Evolutionary conservation across 176 grass and related monocot species (phyloP).

Genomic region (Bonia amplexicaulis): DNA sequence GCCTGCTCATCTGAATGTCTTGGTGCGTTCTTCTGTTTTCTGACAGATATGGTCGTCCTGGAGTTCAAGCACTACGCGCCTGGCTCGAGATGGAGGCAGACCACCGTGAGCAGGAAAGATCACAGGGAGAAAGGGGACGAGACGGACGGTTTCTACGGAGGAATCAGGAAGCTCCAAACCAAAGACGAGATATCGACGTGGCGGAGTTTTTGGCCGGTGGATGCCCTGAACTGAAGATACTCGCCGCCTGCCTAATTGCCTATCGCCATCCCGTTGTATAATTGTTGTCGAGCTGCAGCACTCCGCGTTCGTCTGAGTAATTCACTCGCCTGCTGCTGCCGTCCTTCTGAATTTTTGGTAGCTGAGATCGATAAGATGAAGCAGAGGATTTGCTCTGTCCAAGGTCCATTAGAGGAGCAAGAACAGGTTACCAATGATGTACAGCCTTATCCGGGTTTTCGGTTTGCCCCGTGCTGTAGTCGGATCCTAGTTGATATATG

Average conservation of each 20-base stretch:
- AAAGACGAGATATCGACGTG: slow-evolving; percentile 66
- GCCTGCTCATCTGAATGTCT: not conserved
- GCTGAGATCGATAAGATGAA: not conserved
- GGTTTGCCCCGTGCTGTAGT: not conserved
- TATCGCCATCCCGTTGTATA: not conserved
- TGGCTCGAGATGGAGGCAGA: slow-evolving; percentile 67
- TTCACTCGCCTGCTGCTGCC: not conserved
- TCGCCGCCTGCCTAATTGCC: not conserved
- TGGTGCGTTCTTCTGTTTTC: not conserved
- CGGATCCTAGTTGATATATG: not conserved
- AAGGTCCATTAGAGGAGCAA: not conserved
- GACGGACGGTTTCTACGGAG: slow-evolving; percentile 75
- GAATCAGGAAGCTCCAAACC: slow-evolving; percentile 65
- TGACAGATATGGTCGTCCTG: slow-evolving; percentile 56
- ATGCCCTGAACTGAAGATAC: slow-evolving; percentile 43
- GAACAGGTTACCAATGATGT: not conserved
- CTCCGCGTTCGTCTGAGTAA: not conserved
- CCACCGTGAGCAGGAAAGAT: slow-evolving; percentile 54
- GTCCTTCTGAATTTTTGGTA: not conserved
- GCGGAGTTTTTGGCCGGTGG: slow-evolving; percentile 65
- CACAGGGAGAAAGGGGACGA: slow-evolving; percentile 71
- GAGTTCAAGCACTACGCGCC: slow-evolving; percentile 84
- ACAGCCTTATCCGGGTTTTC: not conserved
- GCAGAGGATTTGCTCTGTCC: not conserved
- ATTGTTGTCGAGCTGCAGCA: not conserved